Base-by-base conservation (phyloP, 345 rosid species). In the Citrus sp. region DNA sequence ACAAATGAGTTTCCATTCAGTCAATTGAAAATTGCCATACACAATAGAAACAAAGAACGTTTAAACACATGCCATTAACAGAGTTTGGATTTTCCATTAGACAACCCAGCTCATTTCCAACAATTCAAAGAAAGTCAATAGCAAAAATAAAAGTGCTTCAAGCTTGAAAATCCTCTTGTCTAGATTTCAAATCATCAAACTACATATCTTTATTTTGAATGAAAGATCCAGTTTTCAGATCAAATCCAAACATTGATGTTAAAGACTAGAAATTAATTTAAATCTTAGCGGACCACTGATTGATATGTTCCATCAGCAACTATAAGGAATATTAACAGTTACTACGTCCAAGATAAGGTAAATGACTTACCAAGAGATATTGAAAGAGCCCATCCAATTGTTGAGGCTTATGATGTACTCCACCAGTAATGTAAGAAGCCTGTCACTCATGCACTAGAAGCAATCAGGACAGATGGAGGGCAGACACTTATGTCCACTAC, bases 381-480 rank as follows among this genome's bases (percentile, higher is more conserved):
- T 95, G 99, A 82, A 92, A 92, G 68, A 94, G 87, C 78, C 98
- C 98, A 77, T 95, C 98, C 86, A 92, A 77, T 78, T 90, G 92
- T 71, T 93, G 93, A 78, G 99, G 98, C 83, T 89, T 90, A 79
- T 90, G 91, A 88, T 93, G 92, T 51, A 95, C 96, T 35, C 99
- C 96, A 1, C 94, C 93, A 12, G 97, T 95, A 73, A 95, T 93
- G 80, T 91, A 89, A 72, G 98, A 95, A 85, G 99, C 99, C 99
- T 92, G 82, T 74, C 65, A 75, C 69, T 70, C 78, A 75, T 67
- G 61, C 56, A 81, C 46, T 28, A 75, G 59, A 76, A 34, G 64
- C 58, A 34, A 80, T 83, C 68, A 81, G 32, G 49, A 73, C 30
- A 55, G 16, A 80, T 4, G 74, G 72, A 58, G 22, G 61, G 65